These are phyloP conservation scores for Curvularia eragrostidis DNA, from an alignment of 2,329 filamentous ascomycete species.

Conservation along the genomic window DNA sequence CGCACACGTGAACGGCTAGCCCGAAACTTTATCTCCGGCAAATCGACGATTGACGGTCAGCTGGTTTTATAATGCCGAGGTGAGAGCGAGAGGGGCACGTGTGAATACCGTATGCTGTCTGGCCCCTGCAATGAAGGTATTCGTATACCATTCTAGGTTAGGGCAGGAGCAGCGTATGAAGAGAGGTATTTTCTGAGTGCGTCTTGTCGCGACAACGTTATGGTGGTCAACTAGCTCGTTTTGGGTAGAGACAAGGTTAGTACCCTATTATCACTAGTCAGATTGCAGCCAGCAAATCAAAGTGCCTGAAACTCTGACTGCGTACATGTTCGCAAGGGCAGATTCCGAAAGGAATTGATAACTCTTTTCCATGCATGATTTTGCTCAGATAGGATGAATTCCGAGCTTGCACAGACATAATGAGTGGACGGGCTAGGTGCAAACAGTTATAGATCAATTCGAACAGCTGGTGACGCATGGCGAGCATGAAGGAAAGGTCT, in stretches of 20 bases:
- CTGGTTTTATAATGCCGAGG: neutral
- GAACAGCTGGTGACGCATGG: slow-evolving; percentile 30
- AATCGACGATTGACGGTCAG: neutral
- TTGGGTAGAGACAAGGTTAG: neutral
- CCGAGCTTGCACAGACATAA: slow-evolving; percentile 41
- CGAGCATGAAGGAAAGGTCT: slow-evolving; percentile 29
- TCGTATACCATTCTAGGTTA: neutral
- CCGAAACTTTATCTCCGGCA: neutral
- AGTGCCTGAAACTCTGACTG: slow-evolving; percentile 43
- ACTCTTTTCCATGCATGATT: slow-evolving; percentile 40
- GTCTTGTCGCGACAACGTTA: neutral
- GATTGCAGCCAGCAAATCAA: slow-evolving; percentile 30
- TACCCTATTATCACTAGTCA: slow-evolving; percentile 40
- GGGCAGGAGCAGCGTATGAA: neutral
- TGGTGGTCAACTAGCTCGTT: neutral
- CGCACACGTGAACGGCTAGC: neutral
- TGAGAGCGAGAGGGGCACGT: neutral
- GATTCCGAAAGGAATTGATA: slow-evolving; percentile 6
- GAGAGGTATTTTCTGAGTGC: neutral
- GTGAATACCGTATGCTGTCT: neutral
- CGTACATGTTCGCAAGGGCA: slow-evolving; percentile 32
- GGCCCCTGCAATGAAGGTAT: neutral
- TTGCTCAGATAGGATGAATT: slow-evolving; percentile 45
- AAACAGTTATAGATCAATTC: slow-evolving; percentile 25
- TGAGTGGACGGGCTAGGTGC: slow-evolving; percentile 20